These are phyloP conservation scores for Lachancea sp. DNA, from an alignment of 805 yeast species.

Conservation along the genomic window DNA sequence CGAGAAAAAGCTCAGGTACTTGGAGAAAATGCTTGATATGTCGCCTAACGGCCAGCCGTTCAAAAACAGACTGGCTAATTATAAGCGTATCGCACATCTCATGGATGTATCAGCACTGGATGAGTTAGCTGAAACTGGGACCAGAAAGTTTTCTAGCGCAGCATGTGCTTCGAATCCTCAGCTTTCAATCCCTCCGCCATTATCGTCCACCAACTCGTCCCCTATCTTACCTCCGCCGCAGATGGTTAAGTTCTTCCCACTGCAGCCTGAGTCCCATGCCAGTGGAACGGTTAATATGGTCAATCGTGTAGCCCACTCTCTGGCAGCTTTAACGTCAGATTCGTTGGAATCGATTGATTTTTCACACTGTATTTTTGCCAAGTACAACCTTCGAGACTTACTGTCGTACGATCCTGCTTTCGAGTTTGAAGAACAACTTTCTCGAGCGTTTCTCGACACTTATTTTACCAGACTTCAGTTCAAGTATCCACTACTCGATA, in stretches of 20 bases:
- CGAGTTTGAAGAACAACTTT: slow-evolving; percentile 44
- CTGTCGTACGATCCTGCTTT: slow-evolving; percentile 44
- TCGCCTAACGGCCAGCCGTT: slow-evolving; percentile 23
- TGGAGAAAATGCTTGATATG: slow-evolving; percentile 41
- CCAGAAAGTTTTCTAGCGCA: background rate
- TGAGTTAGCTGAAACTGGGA: background rate
- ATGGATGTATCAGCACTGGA: slow-evolving; percentile 13
- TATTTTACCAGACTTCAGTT: slow-evolving; percentile 50
- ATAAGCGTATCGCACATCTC: slow-evolving; percentile 36
- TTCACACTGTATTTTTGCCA: slow-evolving; percentile 38
- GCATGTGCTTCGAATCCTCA: slow-evolving; percentile 1
- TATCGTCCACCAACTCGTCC: slow-evolving; percentile 1
- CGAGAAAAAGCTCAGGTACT: slow-evolving; percentile 47
- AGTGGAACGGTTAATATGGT: background rate
- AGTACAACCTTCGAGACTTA: slow-evolving; percentile 44
- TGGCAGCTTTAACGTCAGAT: slow-evolving; percentile 25
- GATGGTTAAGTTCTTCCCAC: slow-evolving; percentile 10
- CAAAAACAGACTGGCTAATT: slow-evolving; percentile 31
- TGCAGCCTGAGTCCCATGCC: slow-evolving; percentile 2
- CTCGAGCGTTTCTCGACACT: slow-evolving; percentile 48
- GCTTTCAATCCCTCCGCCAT: background rate
- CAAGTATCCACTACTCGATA: slow-evolving; percentile 51
- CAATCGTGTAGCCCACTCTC: slow-evolving; percentile 4
- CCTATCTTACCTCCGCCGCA: slow-evolving; percentile 11
- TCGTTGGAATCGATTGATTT: slow-evolving; percentile 37